Evolutionary conservation across 139 green algal species (phyloP).

Genomic region (Chloropicon primus): DNA sequence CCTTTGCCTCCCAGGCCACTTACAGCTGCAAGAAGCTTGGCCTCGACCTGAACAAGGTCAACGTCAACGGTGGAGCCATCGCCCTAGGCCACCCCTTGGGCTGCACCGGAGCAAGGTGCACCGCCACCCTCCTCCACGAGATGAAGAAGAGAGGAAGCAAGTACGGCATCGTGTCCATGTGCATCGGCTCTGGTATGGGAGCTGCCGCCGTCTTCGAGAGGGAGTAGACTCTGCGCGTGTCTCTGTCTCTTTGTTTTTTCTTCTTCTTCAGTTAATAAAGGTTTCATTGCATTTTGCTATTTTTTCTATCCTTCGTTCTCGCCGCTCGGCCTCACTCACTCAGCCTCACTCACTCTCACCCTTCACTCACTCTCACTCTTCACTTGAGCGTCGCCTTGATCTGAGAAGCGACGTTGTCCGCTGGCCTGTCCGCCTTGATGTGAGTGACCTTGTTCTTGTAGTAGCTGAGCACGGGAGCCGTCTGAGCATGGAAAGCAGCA

Average conservation of each 20-base stretch:
- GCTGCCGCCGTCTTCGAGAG: slow-evolving; percentile 37
- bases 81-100: slow-evolving; percentile 92
- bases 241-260: too few relatives aligned
- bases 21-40: slow-evolving; percentile 78
- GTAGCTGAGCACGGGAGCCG: slow-evolving; percentile 18
- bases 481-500: slow-evolving; percentile 81
- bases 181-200: slow-evolving; percentile 91
- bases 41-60: slow-evolving; percentile 77
- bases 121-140: slow-evolving; percentile 91
- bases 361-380: neutral
- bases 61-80: slow-evolving; percentile 95
- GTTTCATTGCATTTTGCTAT: neutral
- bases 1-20: slow-evolving; percentile 79
- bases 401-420: neutral
- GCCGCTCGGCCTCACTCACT: too few relatives aligned
- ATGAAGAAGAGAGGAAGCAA: slow-evolving; percentile 67
- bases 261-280: too few relatives aligned
- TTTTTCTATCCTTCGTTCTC: too few relatives aligned
- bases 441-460: neutral
- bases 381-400: neutral
- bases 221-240: neutral
- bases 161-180: slow-evolving; percentile 96
- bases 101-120: slow-evolving; percentile 40
- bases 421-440: neutral
- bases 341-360: neutral